Conservation (phyloP, 83 land plant genomes). For the Picea abies region DNA sequence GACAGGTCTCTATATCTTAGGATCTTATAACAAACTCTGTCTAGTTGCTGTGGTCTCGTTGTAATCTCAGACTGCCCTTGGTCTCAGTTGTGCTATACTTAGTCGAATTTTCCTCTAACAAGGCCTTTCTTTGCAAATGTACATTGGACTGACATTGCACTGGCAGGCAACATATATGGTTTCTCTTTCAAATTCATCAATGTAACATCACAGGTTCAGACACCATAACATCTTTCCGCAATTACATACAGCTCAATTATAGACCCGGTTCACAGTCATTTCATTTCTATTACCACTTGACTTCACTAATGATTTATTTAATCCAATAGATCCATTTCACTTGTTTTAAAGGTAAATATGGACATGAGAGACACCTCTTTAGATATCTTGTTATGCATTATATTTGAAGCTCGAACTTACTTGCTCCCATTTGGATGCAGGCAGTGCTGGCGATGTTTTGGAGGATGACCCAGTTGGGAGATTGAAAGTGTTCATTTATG, state of each 20-base stretch:
- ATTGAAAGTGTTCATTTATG: slow-evolving; percentile 52
- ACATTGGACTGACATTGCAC: no score
- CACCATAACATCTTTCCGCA: no score
- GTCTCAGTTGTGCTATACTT: no score
- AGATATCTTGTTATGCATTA: not conserved
- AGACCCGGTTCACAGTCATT: not conserved
- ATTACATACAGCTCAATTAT: not conserved
- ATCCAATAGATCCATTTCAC: not conserved
- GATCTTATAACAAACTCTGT: no score
- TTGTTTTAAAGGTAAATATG: not conserved
- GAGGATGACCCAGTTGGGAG: slow-evolving; percentile 66
- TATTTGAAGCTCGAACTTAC: not conserved
- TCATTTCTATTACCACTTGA: not conserved
- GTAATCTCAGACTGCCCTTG: no score
- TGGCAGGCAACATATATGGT: no score
- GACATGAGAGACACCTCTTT: not conserved
- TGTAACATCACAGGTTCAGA: no score
- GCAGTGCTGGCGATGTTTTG: slow-evolving; percentile 56
- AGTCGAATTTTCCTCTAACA: no score
- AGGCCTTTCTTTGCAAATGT: no score
- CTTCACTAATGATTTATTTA: not conserved
- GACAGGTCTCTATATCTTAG: no score
- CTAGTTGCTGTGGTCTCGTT: no score
- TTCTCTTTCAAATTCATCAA: no score
- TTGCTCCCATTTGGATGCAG: slow-evolving; percentile 23